Evolutionary conservation across 225 moss, liverwort and hornwort genomes (phyloP), one percentile per base, ranked within the genome.

Genomic region (Bryum argenteum): DNA sequence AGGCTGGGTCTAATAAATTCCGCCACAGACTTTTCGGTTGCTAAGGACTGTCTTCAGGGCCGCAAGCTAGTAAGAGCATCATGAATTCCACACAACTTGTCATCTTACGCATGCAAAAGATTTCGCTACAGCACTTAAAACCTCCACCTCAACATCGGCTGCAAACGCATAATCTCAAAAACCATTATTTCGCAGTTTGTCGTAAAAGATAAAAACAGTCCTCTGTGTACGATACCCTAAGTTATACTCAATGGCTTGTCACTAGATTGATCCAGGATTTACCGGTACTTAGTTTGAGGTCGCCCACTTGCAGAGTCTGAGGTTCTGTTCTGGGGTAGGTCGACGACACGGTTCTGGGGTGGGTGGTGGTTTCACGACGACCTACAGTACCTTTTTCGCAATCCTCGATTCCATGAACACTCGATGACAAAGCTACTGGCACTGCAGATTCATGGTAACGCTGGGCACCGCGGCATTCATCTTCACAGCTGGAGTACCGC

Each of bases 401-500:
- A 48, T 61, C 43, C 62, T 23, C 5, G 9, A 17, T n/a, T 18
- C 5, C 9, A 20, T 69, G 7, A 17, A 24, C 54, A 69, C 53
- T 37, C 52, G 23, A 50, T 66, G 58, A 33, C 33, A 33, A 33
- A 33, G 33, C 33, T 28, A 69, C 47, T 65, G 75, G 42, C 61
- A 43, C 51, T 2, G 48, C 15, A 17, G 75, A 61, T 71, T 71
- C 56, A 62, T 42, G 56, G 63, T n/a, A 63, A 69, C 53, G 59
- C 58, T 74, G 73, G n/a, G n/a, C n/a, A n/a, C 63, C 33, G 33
- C 5, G 7, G 37, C 16, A 16, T 14, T 48, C 48, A 48, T 48
- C 26, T 51, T 3, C 64, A 50, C 79, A 64, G 75, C 80, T 76
- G 71, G 23, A 61, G 56, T 26, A 15, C 63, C 63, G 72, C 63